Evolutionary conservation across 176 grass and related monocot genomes (phyloP).

Genomic region (Urochloa ruziziensis): DNA sequence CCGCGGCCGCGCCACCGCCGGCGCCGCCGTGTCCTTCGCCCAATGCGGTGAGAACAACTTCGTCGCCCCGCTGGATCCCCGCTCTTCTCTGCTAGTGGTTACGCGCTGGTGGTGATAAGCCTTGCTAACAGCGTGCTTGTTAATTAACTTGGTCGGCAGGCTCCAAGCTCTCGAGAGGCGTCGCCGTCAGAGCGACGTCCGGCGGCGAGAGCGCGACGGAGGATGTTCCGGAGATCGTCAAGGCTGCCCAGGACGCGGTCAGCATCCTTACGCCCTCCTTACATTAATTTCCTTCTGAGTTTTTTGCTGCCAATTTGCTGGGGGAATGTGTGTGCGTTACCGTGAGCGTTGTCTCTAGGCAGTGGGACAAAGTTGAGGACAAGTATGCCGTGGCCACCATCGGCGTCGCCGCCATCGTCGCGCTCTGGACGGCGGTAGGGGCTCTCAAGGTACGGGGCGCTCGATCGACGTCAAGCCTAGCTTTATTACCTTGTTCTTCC

Average conservation of each 20-base stretch:
- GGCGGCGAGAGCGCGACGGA: constrained; percentile 51
- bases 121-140: background rate
- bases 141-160: background rate
- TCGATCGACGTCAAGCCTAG: background rate
- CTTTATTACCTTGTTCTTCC: background rate
- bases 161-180: constrained; percentile 21
- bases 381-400: constrained; percentile 85
- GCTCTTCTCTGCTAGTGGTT: background rate
- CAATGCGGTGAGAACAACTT: background rate
- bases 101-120: background rate
- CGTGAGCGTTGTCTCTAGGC: constrained; percentile 61
- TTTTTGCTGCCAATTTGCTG: background rate
- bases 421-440: constrained; percentile 71
- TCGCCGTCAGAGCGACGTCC: constrained; percentile 40
- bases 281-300: background rate
- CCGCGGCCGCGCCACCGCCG: background rate
- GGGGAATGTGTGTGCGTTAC: constrained; percentile 38
- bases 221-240: constrained; percentile 52
- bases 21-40: background rate
- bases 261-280: background rate
- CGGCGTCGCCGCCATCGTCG: constrained; percentile 60
- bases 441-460: constrained; percentile 53
- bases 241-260: constrained; percentile 60
- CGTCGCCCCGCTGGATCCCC: background rate
- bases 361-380: constrained; percentile 98